These are phyloP conservation scores for Sclerotinia nivalis DNA, from an alignment of 2,329 filamentous ascomycete genomes.

Conservation along the genomic window DNA sequence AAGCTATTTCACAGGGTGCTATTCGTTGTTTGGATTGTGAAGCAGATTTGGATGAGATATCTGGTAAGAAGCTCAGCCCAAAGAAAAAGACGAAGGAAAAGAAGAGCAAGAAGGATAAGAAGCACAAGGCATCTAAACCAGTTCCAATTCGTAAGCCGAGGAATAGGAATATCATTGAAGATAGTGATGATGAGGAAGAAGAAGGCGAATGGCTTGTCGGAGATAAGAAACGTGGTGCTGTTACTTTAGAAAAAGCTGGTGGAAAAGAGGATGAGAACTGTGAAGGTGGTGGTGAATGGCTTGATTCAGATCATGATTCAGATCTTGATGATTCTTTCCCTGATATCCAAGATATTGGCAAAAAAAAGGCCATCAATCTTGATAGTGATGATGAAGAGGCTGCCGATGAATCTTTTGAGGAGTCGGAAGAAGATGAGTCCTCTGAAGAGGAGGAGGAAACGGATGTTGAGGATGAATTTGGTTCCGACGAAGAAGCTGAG, in stretches of 20 bases:
- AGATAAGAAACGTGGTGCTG: conserved; percentile 60
- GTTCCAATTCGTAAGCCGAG: conserved; percentile 49
- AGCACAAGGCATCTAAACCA: conserved; percentile 28
- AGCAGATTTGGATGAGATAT: conserved; percentile 67
- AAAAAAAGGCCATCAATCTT: conserved; percentile 29
- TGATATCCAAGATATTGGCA: conserved; percentile 41
- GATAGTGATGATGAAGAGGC: conserved; percentile 42
- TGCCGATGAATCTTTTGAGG: conserved; percentile 40
- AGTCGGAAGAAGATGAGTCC: conserved; percentile 36
- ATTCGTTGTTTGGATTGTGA: conserved; percentile 74
- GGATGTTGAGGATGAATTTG: conserved; percentile 40
- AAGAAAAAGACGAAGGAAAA: conserved; percentile 46
- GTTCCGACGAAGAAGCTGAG: conserved; percentile 45
- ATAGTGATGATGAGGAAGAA: conserved; percentile 64
- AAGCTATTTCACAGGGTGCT: conserved; percentile 45
- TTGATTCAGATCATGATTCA: conserved; percentile 62
- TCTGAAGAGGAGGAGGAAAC: conserved; percentile 38
- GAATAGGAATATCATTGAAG: conserved; percentile 58
- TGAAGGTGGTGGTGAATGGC: conserved; percentile 80
- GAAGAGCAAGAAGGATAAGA: conserved; percentile 41
- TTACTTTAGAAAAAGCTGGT: conserved; percentile 74
- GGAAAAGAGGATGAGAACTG: conserved; percentile 85
- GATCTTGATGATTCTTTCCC: conserved; percentile 50
- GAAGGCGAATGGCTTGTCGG: conserved; percentile 80
- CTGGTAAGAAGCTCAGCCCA: conserved; percentile 45